Conservation (phyloP, 2,329 filamentous ascomycete species). For the Diaporthe capsici region DNA sequence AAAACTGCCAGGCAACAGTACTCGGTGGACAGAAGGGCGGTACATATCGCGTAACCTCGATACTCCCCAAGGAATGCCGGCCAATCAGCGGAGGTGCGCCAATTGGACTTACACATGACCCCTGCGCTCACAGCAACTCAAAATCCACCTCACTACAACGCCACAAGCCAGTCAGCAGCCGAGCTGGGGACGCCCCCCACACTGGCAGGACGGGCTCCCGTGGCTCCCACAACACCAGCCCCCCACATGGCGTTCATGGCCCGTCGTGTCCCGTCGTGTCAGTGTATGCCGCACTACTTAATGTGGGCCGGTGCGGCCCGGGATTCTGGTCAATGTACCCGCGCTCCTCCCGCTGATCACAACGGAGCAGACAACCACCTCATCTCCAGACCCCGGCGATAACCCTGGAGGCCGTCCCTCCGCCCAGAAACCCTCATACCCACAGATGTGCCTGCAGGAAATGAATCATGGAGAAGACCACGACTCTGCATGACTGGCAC, state of each 20-base stretch:
- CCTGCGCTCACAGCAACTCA: not conserved
- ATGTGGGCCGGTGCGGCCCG: constrained; percentile 18
- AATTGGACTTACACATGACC: constrained; percentile 7
- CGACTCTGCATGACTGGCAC: not conserved
- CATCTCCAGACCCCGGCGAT: not conserved
- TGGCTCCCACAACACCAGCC: not conserved
- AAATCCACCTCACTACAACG: constrained; percentile 1
- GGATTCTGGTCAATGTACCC: constrained; percentile 14
- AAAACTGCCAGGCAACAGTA: not conserved
- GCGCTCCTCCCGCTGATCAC: constrained; percentile 17
- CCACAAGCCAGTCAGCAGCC: not conserved
- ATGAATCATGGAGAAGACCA: constrained; percentile 12
- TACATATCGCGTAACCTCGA: constrained; percentile 15
- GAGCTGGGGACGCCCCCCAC: not conserved
- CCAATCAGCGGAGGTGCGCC: not conserved
- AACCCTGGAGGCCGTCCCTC: not conserved
- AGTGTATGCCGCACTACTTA: not conserved
- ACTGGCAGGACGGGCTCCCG: not conserved
- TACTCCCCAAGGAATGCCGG: not conserved
- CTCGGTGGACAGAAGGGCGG: not conserved
- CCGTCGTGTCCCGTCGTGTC: not conserved
- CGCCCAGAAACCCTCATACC: not conserved
- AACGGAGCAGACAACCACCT: not conserved
- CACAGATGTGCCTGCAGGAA: constrained; percentile 22
- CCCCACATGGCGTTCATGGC: constrained; percentile 17